Percentiles rank a stretch among this genome's conserved stretches.
These are phyloP conservation scores for Coemansia sp. DNA, from an alignment of 192 early-diverging fungal species.

Conservation along the genomic window DNA sequence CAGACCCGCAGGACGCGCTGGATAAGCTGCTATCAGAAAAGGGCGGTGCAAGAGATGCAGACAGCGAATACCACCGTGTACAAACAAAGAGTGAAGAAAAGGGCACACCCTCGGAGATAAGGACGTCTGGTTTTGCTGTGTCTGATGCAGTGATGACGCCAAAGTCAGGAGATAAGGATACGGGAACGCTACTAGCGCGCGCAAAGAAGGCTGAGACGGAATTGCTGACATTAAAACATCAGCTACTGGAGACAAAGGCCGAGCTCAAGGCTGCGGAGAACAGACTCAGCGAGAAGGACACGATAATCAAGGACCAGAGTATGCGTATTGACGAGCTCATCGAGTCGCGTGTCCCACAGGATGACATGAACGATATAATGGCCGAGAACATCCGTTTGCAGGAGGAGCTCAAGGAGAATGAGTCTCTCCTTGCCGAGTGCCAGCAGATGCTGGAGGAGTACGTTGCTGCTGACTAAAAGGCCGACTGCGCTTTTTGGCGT, in stretches of 20 bases:
- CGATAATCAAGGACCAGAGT: conserved; percentile 43
- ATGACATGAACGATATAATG: conserved; percentile 49
- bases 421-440: conserved; percentile 43
- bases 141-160: conserved; percentile 3
- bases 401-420: conserved; percentile 39
- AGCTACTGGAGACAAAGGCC: conserved; percentile 49
- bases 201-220: conserved; percentile 36
- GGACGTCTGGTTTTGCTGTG: background rate
- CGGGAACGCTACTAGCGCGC: conserved; percentile 4
- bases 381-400: conserved; percentile 33
- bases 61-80: background rate
- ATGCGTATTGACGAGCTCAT: conserved; percentile 44
- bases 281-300: conserved; percentile 46
- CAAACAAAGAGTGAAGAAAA: conserved; percentile 7
- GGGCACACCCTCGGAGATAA: background rate
- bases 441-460: conserved; percentile 49
- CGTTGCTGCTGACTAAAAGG: conserved; percentile 21
- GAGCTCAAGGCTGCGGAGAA: conserved; percentile 46
- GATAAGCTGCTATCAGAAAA: conserved; percentile 43
- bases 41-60: conserved; percentile 1
- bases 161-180: conserved; percentile 10
- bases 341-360: conserved; percentile 46
- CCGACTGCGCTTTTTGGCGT: background rate
- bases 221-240: conserved; percentile 38
- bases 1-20: conserved; percentile 31